Base-by-base conservation (phyloP, 306 rosid species). In the Malus domestica region DNA sequence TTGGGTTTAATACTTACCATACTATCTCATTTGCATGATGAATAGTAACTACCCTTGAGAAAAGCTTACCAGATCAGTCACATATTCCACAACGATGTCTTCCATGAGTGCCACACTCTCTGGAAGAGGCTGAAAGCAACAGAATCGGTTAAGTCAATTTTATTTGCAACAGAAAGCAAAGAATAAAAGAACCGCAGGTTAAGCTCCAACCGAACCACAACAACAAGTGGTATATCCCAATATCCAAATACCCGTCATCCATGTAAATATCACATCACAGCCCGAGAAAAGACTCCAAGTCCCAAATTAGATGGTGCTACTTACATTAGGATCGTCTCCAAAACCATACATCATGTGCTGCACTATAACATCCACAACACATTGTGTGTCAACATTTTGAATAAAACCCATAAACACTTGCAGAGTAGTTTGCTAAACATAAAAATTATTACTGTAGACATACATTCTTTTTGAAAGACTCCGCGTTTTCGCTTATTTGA, bases 311-410 rank as follows among this genome's bases (percentile, higher is more conserved):
- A 75, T 10, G 38, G 10, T 27, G 70, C 52, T 19, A 81, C 90
- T 86, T 80, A 94, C 97, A 82, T 92, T 94, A 12, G 91, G 87
- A 77, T 90, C 96, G 79, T 92, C 98, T 79, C 98, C 98, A 35
- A 92, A 92, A 29, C 98, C 98, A 81, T 90, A 94, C 97, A 94
- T 94, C 97, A 94, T 92, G 76, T 94, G 98, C 88, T 94, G 95
- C 91, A 94, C 97, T 94, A 44, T 8, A 74, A 25, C 45, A 72
- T 72, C 6, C 58, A 45, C 4, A 79, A 58, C 13, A 77, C 40
- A 20, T 58, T 72, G 8, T 65, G 52, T 33, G 70, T 13, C 42
- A 80, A 30, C 76, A 35, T 54, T 57, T 51, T 33, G 54, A 72
- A 57, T 1, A 14, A 38, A 22, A 30, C 11, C 40, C 22, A 33